phyloP scores from a whole-genome alignment of 179 eudicot species.

The Heliamphora pulchella region DNA sequence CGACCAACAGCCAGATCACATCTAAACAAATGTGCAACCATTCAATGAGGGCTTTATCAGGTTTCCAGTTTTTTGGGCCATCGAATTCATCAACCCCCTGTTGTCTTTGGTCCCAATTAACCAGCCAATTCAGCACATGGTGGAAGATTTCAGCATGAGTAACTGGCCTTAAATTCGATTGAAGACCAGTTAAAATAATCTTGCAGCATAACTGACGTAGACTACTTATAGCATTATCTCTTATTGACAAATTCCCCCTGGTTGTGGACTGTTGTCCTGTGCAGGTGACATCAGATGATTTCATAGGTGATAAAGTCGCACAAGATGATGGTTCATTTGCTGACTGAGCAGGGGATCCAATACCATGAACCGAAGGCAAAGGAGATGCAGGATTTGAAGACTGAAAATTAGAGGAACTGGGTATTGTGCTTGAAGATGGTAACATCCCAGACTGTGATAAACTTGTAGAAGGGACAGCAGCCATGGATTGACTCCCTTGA shows the following conservation, averaged over 20 bases:
- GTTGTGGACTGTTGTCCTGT: slow-evolving; percentile 38
- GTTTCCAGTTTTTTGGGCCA: slow-evolving; percentile 52
- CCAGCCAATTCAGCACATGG: slow-evolving; percentile 83
- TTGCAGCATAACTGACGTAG: slow-evolving; percentile 84
- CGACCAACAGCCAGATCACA: slow-evolving; percentile 84
- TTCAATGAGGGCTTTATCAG: slow-evolving; percentile 60
- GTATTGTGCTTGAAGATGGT: slow-evolving; percentile 39
- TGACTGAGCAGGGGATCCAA: slow-evolving; percentile 88
- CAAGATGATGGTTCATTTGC: slow-evolving; percentile 59
- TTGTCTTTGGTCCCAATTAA: slow-evolving; percentile 78
- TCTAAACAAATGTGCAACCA: slow-evolving; percentile 89
- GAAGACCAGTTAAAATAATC: slow-evolving; percentile 66
- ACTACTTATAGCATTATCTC: slow-evolving; percentile 74
- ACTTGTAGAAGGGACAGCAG: slow-evolving; percentile 44
- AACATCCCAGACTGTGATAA: slow-evolving; percentile 55
- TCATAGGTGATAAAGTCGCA: slow-evolving; percentile 53
- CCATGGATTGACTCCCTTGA: slow-evolving; percentile 57
- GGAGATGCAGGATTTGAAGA: slow-evolving; percentile 78
- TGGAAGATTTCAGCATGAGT: slow-evolving; percentile 71
- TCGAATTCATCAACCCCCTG: slow-evolving; percentile 53
- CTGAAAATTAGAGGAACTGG: slow-evolving; percentile 61
- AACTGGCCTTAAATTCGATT: slow-evolving; percentile 66
- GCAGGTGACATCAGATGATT: slow-evolving; percentile 45
- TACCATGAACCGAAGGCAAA: slow-evolving; percentile 59
- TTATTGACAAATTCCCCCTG: slow-evolving; percentile 36